Evolutionary conservation across 805 yeast genomes (phyloP), one percentile per base, ranked within the genome.

Genomic region (Alloascoidea hylecoeti): DNA sequence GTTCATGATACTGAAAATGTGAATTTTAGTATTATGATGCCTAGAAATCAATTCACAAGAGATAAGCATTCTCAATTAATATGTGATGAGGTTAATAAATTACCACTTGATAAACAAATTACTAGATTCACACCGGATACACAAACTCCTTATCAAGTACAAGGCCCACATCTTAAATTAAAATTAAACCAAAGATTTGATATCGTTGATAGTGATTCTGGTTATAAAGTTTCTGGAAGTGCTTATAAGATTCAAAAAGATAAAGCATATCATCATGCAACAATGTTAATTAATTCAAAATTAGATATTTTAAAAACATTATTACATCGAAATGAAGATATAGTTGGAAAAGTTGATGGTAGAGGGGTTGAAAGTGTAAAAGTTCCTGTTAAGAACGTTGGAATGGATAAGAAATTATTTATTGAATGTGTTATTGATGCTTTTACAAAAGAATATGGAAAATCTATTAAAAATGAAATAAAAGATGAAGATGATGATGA

Each of bases 241-340:
- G 96, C 98, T 0, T 92, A 72, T 56, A 88, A 88, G 52, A 64
- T 92, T 19, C 77, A 94, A 3, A 68, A 70, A 36, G 88, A 92
- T 0, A 74, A 75, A 47, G 75, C 95, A 4, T 78, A 88, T 46
- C 98, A 92, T 52, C 99, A 92, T 59, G 98, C 96, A 0, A 92
- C 99, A 0, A 83, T 92, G 95, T 63, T 92, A 4, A 60, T 92
- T 16, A 60, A 70, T 39, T 75, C 94, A 33, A 63, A 75, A 30
- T 57, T 92, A 17, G 64, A 63, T n/a, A 56, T 65, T 1, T 61
- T 92, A 41, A 62, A 75, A 1, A 62, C 70, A n/a, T 52, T 84
- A 12, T 61, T 92, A 41, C 66, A 68, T 27, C 60, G 76, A 13
- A 67, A 64, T 34, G 55, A 58, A 6, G 44, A 56, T 1, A 46